Conservation (phyloP, 2,329 filamentous ascomycete genomes). For the Dissoconium aciculare region DNA sequence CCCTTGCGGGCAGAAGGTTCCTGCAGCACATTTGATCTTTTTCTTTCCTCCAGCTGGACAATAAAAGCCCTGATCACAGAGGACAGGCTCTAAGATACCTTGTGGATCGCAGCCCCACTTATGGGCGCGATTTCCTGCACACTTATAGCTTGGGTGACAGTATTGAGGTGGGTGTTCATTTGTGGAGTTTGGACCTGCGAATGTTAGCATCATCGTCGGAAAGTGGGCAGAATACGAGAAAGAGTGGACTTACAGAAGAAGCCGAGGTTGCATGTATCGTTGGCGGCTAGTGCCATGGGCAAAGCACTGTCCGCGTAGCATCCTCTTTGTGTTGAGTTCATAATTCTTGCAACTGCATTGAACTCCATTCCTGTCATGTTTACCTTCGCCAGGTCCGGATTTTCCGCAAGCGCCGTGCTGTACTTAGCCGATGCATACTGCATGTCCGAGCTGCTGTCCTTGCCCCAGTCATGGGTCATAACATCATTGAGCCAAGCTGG, state of each 20-base stretch:
- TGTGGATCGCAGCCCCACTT: constrained; percentile 21
- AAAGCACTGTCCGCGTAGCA: constrained; percentile 16
- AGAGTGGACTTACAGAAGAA: constrained; percentile 14
- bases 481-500: no score
- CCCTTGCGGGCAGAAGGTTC: constrained; percentile 39
- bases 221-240: neutral
- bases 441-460: no score
- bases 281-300: constrained; percentile 17
- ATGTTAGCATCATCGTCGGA: constrained; percentile 1
- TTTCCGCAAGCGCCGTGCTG: no score
- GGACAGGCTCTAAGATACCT: constrained; percentile 34
- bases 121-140: constrained; percentile 12
- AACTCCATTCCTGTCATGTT: neutral
- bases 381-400: neutral
- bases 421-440: no score
- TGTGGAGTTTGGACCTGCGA: constrained; percentile 16
- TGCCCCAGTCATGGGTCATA: no score
- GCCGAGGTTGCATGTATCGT: constrained; percentile 18
- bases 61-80: constrained; percentile 37
- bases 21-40: constrained; percentile 24
- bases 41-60: constrained; percentile 33
- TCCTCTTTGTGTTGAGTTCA: constrained; percentile 7
- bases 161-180: constrained; percentile 19
- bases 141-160: constrained; percentile 18
- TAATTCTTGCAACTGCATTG: neutral